A percentile compares a stretch with the other conserved stretches of the same genome.
phyloP scores from a whole-genome alignment of 1,139 yeast genomes.

The Protomyces macrosporus region DNA sequence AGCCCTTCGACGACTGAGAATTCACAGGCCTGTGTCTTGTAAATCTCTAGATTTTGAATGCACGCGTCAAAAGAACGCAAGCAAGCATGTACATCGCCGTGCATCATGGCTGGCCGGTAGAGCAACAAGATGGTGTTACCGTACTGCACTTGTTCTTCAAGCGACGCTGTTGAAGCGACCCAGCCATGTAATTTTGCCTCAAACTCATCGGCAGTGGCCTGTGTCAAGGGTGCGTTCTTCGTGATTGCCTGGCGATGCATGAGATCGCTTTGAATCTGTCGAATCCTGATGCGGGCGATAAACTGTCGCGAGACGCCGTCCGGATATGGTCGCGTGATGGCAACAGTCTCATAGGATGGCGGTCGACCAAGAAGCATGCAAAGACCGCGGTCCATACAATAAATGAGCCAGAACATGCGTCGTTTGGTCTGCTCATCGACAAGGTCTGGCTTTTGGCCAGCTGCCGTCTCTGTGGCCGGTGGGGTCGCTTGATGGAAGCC shows the following conservation, averaged over 20 bases:
- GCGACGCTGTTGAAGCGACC: not conserved
- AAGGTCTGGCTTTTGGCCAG: not conserved
- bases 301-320: not conserved
- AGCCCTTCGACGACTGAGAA: constrained; percentile 18
- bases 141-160: constrained; percentile 13
- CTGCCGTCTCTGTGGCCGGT: not conserved
- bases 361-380: constrained; percentile 10
- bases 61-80: not conserved
- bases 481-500: constrained; percentile 2
- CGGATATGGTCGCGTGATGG: constrained; percentile 14
- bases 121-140: constrained; percentile 9
- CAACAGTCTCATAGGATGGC: not conserved
- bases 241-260: not conserved
- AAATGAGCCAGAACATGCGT: constrained; percentile 14
- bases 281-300: constrained; percentile 10
- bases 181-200: not conserved
- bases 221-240: not conserved
- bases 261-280: constrained; percentile 13
- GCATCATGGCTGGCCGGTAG: constrained; percentile 1
- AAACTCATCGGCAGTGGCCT: not conserved
- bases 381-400: constrained; percentile 17
- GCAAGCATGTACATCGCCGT: not conserved
- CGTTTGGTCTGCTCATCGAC: not conserved
- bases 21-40: constrained; percentile 3
- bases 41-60: not conserved